Evolutionary conservation across 2,329 filamentous ascomycete genomes (phyloP).

Genomic region (Alternaria arbusti): DNA sequence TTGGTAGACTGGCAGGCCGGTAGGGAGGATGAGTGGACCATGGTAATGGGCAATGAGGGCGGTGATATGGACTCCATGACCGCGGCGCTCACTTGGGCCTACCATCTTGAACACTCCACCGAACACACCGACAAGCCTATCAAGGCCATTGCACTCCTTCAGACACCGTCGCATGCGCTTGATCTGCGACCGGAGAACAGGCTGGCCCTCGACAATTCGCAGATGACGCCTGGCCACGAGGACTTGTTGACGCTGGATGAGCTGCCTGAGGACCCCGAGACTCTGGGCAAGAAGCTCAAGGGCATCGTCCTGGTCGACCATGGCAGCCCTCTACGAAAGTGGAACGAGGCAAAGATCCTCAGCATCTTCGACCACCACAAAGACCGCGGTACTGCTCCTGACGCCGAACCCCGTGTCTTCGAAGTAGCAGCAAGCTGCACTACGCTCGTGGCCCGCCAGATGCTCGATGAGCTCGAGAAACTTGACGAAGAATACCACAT

Average conservation of each 20-base stretch:
- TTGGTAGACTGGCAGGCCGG: conserved; percentile 57
- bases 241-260: conserved; percentile 57
- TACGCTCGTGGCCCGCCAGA: conserved; percentile 54
- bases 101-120: conserved; percentile 55
- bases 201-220: conserved; percentile 52
- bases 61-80: conserved; percentile 55
- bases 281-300: conserved; percentile 50
- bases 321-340: conserved; percentile 51
- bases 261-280: conserved; percentile 56
- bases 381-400: conserved; percentile 51
- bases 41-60: conserved; percentile 57
- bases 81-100: conserved; percentile 56
- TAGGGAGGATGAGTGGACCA: conserved; percentile 52
- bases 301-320: conserved; percentile 58
- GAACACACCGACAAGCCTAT: conserved; percentile 51
- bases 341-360: conserved; percentile 52
- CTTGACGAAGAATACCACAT: conserved; percentile 56
- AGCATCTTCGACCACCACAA: conserved; percentile 57
- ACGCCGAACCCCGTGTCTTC: conserved; percentile 54
- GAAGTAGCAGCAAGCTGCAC: conserved; percentile 55
- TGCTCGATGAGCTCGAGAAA: conserved; percentile 55
- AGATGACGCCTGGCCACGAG: conserved; percentile 56
- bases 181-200: conserved; percentile 58
- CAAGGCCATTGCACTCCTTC: conserved; percentile 56
- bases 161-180: conserved; percentile 55